A percentile compares a stretch with the other conserved stretches of the same genome.
phyloP scores from a whole-genome alignment of 2,329 filamentous ascomycete species.

The Microdochium nivale region DNA sequence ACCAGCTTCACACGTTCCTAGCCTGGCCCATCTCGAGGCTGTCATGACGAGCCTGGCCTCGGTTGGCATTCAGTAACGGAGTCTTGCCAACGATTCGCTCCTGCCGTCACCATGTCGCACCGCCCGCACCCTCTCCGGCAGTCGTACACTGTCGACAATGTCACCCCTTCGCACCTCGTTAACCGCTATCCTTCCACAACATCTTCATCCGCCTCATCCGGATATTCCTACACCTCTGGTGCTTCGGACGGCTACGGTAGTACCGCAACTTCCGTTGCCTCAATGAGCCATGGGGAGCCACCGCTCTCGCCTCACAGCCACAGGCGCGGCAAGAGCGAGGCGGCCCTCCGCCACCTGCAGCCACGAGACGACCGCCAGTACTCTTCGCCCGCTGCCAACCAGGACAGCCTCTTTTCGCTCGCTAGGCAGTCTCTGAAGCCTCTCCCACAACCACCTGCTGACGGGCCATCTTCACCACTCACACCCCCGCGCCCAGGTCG shows the following conservation, averaged over 20 bases:
- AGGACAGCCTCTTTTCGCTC: slow-evolving; percentile 61
- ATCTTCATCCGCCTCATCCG: slow-evolving; percentile 63
- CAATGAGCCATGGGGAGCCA: slow-evolving; percentile 43
- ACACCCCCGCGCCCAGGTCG: slow-evolving; percentile 27
- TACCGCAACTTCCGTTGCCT: slow-evolving; percentile 65
- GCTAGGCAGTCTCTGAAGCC: slow-evolving; percentile 71
- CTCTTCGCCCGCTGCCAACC: slow-evolving; percentile 15
- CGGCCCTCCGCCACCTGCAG: slow-evolving; percentile 30
- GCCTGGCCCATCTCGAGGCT: not conserved
- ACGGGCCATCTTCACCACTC: slow-evolving; percentile 22
- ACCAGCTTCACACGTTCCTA: not conserved
- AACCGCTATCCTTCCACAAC: slow-evolving; percentile 60
- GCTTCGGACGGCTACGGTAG: slow-evolving; percentile 48
- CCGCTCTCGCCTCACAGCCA: slow-evolving; percentile 37
- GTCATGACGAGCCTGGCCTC: not conserved
- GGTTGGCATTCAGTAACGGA: not conserved
- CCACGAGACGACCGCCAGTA: slow-evolving; percentile 27
- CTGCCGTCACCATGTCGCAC: slow-evolving; percentile 41
- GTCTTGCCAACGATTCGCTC: not conserved
- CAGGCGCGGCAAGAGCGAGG: slow-evolving; percentile 70
- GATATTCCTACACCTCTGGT: slow-evolving; percentile 44
- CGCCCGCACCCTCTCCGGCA: slow-evolving; percentile 50
- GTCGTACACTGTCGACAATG: slow-evolving; percentile 31
- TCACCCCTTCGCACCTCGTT: slow-evolving; percentile 26
- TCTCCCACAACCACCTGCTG: slow-evolving; percentile 56